phyloP scores from a whole-genome alignment of 1,284 basidiomycete species.

The Cryptococcus depauperatus region DNA sequence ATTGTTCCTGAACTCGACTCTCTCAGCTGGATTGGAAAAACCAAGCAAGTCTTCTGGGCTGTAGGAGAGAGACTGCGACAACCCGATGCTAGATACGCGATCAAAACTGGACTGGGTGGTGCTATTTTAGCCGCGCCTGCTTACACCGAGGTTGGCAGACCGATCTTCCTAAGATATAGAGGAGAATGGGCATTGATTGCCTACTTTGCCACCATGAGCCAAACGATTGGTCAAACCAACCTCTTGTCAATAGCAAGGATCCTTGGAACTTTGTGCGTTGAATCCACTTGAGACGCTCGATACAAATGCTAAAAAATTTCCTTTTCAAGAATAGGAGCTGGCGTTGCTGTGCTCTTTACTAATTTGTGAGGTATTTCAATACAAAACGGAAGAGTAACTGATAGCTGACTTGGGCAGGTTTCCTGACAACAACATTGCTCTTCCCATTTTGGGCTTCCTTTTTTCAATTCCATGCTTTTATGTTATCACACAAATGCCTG shows the following conservation, averaged over 20 bases:
- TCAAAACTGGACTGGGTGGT: conserved; percentile 63
- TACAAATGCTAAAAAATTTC: conserved; percentile 1
- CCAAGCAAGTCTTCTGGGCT: conserved; percentile 67
- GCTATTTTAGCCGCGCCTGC: conserved; percentile 76
- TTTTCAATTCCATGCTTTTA: conserved; percentile 93
- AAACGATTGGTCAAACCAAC: conserved; percentile 75
- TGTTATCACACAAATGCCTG: conserved; percentile 65
- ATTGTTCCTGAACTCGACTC: conserved; percentile 61
- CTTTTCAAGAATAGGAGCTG: conserved; percentile 60
- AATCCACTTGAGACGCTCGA: no score
- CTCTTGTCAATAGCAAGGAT: conserved; percentile 61
- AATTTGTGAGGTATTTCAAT: conserved; percentile 41
- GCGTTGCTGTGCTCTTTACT: conserved; percentile 64
- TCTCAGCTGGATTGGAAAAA: conserved; percentile 54
- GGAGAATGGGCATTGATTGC: conserved; percentile 95
- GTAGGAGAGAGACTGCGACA: conserved; percentile 62
- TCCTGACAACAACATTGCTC: conserved; percentile 62
- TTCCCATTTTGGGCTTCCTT: conserved; percentile 77
- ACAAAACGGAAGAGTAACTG: neutral
- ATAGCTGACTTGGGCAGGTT: conserved; percentile 46
- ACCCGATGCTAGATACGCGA: conserved; percentile 73
- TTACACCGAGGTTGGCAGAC: conserved; percentile 69
- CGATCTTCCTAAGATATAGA: conserved; percentile 66
- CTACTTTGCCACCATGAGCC: conserved; percentile 81
- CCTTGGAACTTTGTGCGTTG: conserved; percentile 66